Conservation (phyloP, 2,329 filamentous ascomycete genomes). For the Aspergillus brasiliensis region DNA sequence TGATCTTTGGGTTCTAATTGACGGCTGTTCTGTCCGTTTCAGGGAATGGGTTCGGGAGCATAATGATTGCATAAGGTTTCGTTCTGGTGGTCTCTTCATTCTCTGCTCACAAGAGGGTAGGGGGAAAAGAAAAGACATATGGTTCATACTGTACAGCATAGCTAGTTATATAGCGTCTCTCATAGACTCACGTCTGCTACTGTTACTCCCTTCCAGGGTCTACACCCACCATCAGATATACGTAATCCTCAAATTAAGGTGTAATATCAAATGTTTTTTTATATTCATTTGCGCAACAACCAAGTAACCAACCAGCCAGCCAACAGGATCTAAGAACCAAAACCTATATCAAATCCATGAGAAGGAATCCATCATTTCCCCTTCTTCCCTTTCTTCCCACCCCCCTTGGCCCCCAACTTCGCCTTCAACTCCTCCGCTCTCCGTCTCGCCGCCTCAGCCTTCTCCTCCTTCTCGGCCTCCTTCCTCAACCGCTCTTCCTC, state of each 20-base stretch:
- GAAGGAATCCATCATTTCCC: constrained; percentile 17
- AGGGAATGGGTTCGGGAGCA: not conserved
- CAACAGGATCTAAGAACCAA: not conserved
- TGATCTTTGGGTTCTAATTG: constrained; percentile 7
- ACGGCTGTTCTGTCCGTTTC: not conserved
- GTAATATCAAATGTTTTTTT: not conserved
- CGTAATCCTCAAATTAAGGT: too few species aligned
- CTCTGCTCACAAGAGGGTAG: not conserved
- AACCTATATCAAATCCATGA: not conserved
- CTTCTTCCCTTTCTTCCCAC: constrained; percentile 35
- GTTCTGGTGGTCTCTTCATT: not conserved
- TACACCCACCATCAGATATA: too few species aligned
- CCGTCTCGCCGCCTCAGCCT: constrained; percentile 43
- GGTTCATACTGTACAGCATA: constrained; percentile 2
- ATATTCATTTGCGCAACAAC: not conserved
- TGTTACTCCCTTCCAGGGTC: too few species aligned
- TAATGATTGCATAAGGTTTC: constrained; percentile 1
- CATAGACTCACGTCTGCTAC: not conserved
- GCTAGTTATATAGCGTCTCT: not conserved
- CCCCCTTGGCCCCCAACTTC: constrained; percentile 41
- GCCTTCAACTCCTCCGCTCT: constrained; percentile 43
- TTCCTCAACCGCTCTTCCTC: constrained; percentile 81
- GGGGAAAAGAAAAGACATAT: not conserved
- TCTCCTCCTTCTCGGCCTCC: constrained; percentile 68
- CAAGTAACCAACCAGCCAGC: not conserved